A percentile compares a stretch with the other conserved stretches of the same genome.
Evolutionary conservation across 805 yeast genomes (phyloP).

Genomic region (Candida argentea): DNA sequence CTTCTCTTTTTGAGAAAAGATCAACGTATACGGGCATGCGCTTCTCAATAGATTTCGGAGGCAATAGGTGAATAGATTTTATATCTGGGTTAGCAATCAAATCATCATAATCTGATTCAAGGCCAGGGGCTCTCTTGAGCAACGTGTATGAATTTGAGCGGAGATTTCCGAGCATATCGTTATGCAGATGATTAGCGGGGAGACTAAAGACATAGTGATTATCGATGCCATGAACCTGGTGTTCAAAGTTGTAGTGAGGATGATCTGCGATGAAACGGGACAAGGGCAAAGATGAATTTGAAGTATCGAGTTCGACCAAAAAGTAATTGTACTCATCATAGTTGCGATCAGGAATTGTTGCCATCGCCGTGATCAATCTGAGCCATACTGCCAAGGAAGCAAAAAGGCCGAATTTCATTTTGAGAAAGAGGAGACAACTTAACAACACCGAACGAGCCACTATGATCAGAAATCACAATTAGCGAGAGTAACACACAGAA

Average conservation of each 20-base stretch:
- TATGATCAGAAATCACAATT: too few relatives aligned
- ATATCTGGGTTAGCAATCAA: conserved; percentile 20
- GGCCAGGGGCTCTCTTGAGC: conserved; percentile 20
- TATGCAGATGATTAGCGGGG: conserved; percentile 25
- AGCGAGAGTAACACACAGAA: too few relatives aligned
- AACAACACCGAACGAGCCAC: too few relatives aligned
- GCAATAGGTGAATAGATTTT: conserved; percentile 43
- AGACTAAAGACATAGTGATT: conserved; percentile 61
- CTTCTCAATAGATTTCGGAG: conserved; percentile 41
- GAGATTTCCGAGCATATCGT: conserved; percentile 24
- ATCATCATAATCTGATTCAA: conserved; percentile 15
- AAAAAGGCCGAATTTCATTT: too few relatives aligned
- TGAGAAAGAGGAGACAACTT: too few relatives aligned
- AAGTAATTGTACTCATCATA: conserved; percentile 47
- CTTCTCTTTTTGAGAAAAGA: not conserved
- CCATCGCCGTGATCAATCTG: too few relatives aligned
- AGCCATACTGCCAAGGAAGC: too few relatives aligned
- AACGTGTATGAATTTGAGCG: conserved; percentile 17
- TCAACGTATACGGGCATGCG: conserved; percentile 46
- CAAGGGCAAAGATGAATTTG: conserved; percentile 14
- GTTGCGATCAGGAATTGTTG: conserved; percentile 28
- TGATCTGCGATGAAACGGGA: conserved; percentile 26
- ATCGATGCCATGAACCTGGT: conserved; percentile 49
- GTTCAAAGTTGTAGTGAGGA: conserved; percentile 45
- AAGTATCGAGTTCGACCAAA: conserved; percentile 44